A percentile compares a stretch with the other conserved stretches of the same genome.
Conservation (phyloP, 2,329 filamentous ascomycete genomes). For the Cladorrhinum sp. region DNA sequence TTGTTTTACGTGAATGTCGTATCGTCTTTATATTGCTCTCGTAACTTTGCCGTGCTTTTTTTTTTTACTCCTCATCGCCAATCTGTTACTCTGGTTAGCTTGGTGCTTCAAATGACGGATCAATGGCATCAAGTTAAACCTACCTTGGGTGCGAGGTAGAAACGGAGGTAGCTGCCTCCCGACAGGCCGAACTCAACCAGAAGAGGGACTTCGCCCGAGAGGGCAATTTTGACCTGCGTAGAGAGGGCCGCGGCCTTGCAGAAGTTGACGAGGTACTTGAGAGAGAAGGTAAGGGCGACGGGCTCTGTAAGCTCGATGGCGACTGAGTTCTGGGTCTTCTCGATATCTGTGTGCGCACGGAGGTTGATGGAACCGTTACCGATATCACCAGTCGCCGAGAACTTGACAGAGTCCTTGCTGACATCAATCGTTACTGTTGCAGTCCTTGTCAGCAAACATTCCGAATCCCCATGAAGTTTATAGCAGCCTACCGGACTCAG, state of each 20-base stretch:
- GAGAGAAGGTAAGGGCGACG: slow-evolving; percentile 91
- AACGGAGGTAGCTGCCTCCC: slow-evolving; percentile 85
- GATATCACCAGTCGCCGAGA: slow-evolving; percentile 89
- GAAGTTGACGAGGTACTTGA: slow-evolving; percentile 99
- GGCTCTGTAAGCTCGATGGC: slow-evolving; percentile 89
- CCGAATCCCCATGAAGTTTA: background rate
- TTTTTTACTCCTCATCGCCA: slow-evolving; percentile 37
- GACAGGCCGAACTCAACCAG: slow-evolving; percentile 85
- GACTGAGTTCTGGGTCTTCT: slow-evolving; percentile 83
- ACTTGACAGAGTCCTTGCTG: slow-evolving; percentile 95
- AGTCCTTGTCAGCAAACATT: slow-evolving; percentile 1
- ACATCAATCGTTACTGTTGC: slow-evolving; percentile 84
- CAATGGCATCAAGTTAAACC: slow-evolving; percentile 26
- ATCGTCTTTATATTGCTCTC: slow-evolving; percentile 10
- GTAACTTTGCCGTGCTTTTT: background rate
- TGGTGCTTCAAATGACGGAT: background rate
- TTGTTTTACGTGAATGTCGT: slow-evolving; percentile 11
- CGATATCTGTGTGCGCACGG: slow-evolving; percentile 81
- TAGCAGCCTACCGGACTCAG: slow-evolving; percentile 73
- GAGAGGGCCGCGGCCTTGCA: slow-evolving; percentile 94
- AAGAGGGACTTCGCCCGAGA: slow-evolving; percentile 94
- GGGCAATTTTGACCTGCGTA: slow-evolving; percentile 78
- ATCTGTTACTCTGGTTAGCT: slow-evolving; percentile 32
- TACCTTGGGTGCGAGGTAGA: slow-evolving; percentile 98
- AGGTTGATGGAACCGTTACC: slow-evolving; percentile 92